Conservation (phyloP, 2,329 filamentous ascomycete genomes). For the Escovopsis sp. region DNA sequence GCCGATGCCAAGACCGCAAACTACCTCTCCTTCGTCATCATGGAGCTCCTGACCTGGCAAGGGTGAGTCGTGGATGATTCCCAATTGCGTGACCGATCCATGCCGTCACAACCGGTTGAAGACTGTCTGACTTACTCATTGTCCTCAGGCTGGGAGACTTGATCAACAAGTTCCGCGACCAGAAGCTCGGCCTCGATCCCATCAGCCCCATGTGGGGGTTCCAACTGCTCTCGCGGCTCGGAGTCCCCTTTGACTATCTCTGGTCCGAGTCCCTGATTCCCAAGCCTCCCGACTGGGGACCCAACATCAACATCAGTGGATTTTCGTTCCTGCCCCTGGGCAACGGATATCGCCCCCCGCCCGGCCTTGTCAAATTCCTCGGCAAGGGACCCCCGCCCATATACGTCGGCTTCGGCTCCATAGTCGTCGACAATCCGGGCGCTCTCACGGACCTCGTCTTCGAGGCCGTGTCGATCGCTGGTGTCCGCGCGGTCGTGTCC, state of each 20-base stretch:
- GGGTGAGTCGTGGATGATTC: neutral
- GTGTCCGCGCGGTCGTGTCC: conserved; percentile 45
- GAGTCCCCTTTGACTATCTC: conserved; percentile 54
- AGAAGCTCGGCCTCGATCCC: conserved; percentile 46
- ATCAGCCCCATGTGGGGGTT: conserved; percentile 53
- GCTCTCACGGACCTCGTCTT: conserved; percentile 43
- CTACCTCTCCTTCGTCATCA: conserved; percentile 41
- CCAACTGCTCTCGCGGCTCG: conserved; percentile 45
- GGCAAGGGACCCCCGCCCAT: conserved; percentile 42
- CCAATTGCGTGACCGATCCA: neutral
- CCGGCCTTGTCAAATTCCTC: conserved; percentile 40
- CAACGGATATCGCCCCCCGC: conserved; percentile 35
- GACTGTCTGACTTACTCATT: conserved; percentile 39
- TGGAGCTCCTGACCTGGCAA: conserved; percentile 5
- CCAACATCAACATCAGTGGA: conserved; percentile 44
- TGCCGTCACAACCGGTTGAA: neutral
- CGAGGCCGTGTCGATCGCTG: conserved; percentile 39
- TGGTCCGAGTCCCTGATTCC: conserved; percentile 55
- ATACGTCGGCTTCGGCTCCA: conserved; percentile 54
- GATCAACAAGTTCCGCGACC: conserved; percentile 53
- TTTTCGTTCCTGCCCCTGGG: conserved; percentile 46
- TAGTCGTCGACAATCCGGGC: conserved; percentile 48
- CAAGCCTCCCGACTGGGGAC: conserved; percentile 48
- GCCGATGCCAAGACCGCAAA: conserved; percentile 47
- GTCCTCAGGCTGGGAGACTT: conserved; percentile 53